Evolutionary conservation across 352 stramenopile genomes (phyloP).

Genomic region (Globisporangium viniferum): DNA sequence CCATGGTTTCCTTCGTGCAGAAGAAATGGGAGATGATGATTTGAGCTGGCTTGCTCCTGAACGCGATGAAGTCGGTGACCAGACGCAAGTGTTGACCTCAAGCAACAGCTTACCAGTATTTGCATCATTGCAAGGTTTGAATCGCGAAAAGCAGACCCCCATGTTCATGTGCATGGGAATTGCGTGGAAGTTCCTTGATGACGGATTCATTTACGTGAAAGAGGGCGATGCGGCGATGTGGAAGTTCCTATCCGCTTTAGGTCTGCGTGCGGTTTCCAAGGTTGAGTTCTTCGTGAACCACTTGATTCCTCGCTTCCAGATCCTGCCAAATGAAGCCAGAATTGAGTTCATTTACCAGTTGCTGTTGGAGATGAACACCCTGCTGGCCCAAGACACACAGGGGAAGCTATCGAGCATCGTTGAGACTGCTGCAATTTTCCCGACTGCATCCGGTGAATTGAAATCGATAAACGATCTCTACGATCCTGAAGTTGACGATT

Average conservation of each 20-base stretch:
- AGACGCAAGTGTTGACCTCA: neutral
- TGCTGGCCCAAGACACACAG: conserved; percentile 41
- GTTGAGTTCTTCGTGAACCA: conserved; percentile 47
- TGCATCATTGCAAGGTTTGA: conserved; percentile 25
- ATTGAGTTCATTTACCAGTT: conserved; percentile 46
- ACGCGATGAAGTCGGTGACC: conserved; percentile 7
- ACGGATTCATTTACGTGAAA: conserved; percentile 46
- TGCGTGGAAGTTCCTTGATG: conserved; percentile 41
- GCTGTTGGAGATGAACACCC: conserved; percentile 33
- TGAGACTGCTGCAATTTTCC: conserved; percentile 56
- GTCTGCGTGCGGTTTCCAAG: conserved; percentile 36
- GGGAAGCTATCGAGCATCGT: conserved; percentile 39
- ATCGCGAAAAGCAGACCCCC: conserved; percentile 14
- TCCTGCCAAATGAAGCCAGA: conserved; percentile 22
- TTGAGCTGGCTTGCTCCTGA: conserved; percentile 23
- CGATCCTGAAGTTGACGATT: conserved; percentile 70
- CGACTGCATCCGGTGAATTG: conserved; percentile 46
- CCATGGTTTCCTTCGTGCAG: conserved; percentile 25
- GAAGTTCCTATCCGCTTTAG: conserved; percentile 31
- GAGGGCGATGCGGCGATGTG: conserved; percentile 32
- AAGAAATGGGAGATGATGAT: conserved; percentile 16
- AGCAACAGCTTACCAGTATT: conserved; percentile 25
- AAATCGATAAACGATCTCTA: conserved; percentile 64
- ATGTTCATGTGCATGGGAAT: conserved; percentile 41
- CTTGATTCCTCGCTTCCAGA: conserved; percentile 48